A percentile compares a stretch with the other conserved stretches of the same genome.
Conservation (phyloP, 2,329 filamentous ascomycete species). For the Scedosporium minutisporum region DNA sequence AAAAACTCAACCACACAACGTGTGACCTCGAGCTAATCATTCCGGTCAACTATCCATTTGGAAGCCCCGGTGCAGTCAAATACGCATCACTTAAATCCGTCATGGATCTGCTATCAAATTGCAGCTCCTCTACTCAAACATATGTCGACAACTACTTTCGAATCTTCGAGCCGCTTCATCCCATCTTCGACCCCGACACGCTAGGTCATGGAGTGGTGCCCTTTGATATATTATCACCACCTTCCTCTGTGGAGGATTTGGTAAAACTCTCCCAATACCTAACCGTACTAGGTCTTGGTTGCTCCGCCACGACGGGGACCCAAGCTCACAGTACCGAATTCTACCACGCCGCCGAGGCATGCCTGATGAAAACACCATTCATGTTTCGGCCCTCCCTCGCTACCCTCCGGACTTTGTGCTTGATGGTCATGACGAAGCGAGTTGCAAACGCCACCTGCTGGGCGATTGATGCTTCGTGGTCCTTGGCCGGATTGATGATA, state of each 20-base stretch:
- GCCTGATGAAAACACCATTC: constrained; percentile 26
- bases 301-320: constrained; percentile 21
- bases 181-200: constrained; percentile 19
- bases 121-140: constrained; percentile 9
- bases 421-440: constrained; percentile 26
- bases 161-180: constrained; percentile 23
- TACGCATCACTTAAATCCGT: constrained; percentile 22
- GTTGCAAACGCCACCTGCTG: constrained; percentile 27
- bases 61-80: constrained; percentile 23
- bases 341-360: constrained; percentile 27
- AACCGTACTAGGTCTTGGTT: constrained; percentile 25
- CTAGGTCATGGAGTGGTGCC: constrained; percentile 18
- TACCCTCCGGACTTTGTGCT: constrained; percentile 19
- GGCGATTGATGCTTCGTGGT: constrained; percentile 26
- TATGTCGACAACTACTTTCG: constrained; percentile 21
- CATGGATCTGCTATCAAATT: constrained; percentile 16
- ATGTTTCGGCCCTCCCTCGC: constrained; percentile 25
- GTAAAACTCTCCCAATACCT: constrained; percentile 24
- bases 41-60: constrained; percentile 28
- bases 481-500: constrained; percentile 23
- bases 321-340: constrained; percentile 22
- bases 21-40: constrained; percentile 23
- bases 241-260: constrained; percentile 13
- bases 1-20: constrained; percentile 18
- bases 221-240: constrained; percentile 23